Percentiles rank a stretch among this genome's conserved stretches.
Conservation (phyloP, 495 filamentous ascomycete genomes). For the Cryomyces minteri region DNA sequence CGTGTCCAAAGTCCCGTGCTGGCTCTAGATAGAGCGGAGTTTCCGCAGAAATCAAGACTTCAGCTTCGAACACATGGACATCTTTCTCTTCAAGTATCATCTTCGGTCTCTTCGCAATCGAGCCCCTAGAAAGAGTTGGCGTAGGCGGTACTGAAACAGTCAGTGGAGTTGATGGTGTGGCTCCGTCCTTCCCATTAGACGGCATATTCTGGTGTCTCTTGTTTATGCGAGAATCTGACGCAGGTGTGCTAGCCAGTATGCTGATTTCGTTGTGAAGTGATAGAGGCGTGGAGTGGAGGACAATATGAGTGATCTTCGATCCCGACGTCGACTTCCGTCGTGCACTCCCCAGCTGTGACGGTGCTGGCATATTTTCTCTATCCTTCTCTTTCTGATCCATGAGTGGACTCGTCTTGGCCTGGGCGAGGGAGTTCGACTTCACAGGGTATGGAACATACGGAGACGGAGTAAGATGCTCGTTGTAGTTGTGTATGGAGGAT, state of each 20-base stretch:
- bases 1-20: conserved; percentile 44
- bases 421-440: conserved; percentile 10
- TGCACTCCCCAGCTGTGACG: conserved; percentile 23
- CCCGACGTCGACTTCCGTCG: conserved; percentile 34
- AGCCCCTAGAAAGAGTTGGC: conserved; percentile 22
- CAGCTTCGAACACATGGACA: conserved; percentile 53
- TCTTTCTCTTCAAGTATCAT: conserved; percentile 58
- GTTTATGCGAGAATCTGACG: conserved; percentile 26
- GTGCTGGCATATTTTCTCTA: conserved; percentile 31
- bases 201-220: conserved; percentile 15
- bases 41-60: conserved; percentile 49
- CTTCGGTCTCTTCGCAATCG: conserved; percentile 49
- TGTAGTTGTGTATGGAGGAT: conserved; percentile 84
- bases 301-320: conserved; percentile 52
- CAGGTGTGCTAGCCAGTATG: conserved; percentile 55
- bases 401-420: conserved; percentile 14
- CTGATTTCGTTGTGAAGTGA: conserved; percentile 55
- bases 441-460: conserved; percentile 55
- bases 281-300: conserved; percentile 69
- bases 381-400: conserved; percentile 20
- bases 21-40: conserved; percentile 61
- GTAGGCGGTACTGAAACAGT: conserved; percentile 45
- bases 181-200: conserved; percentile 24
- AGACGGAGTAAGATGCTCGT: conserved; percentile 71
- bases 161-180: conserved; percentile 44